A percentile compares a stretch with the other conserved stretches of the same genome.
phyloP scores from a whole-genome alignment of 2,329 filamentous ascomycete genomes.

The Kalmusia sp. region DNA sequence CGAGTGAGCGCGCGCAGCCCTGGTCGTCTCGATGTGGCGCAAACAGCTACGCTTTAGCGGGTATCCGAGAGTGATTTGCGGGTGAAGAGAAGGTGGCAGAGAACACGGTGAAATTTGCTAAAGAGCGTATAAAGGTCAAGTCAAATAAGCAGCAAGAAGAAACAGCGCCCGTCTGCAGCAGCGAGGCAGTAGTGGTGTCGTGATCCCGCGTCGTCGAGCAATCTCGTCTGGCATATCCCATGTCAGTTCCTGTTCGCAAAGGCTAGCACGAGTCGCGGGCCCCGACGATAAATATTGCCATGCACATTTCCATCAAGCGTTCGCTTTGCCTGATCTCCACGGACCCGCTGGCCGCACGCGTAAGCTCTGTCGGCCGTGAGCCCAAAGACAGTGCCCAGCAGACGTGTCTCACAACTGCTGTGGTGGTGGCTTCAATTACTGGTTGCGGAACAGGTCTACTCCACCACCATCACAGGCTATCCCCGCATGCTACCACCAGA shows the following conservation, averaged over 20 bases:
- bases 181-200: neutral
- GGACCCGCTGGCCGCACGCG: slow-evolving; percentile 16
- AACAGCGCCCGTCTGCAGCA: neutral
- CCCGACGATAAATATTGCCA: neutral
- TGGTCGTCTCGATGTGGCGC: neutral
- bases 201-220: neutral
- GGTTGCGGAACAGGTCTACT: slow-evolving; percentile 7
- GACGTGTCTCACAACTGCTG: slow-evolving; percentile 8
- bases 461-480: neutral
- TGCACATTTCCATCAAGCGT: neutral
- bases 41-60: neutral
- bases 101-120: neutral
- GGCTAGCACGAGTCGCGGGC: slow-evolving; percentile 6
- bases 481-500: neutral
- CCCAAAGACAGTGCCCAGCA: slow-evolving; percentile 7
- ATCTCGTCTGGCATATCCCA: slow-evolving; percentile 4
- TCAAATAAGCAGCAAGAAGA: neutral
- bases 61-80: neutral
- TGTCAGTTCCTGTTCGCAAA: neutral
- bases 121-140: neutral
- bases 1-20: neutral
- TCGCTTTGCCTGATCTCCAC: neutral
- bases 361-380: slow-evolving; percentile 13
- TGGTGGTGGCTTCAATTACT: slow-evolving; percentile 8
- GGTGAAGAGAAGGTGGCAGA: neutral